Base-by-base conservation (phyloP, 2,329 filamentous ascomycete genomes). In the Colletotrichum phormii region DNA sequence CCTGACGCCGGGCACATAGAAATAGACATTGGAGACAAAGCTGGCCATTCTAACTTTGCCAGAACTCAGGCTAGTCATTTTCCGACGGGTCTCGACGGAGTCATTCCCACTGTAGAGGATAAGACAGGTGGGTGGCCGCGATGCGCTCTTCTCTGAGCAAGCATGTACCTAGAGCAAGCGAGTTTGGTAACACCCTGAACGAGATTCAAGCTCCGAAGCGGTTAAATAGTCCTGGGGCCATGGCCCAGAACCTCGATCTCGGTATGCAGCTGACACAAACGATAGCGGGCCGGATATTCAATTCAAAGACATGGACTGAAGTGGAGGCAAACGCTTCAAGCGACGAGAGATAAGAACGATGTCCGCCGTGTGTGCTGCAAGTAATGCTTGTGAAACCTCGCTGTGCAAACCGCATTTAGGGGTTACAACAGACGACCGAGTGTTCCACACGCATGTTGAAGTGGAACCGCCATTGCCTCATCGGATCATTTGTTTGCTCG, bases 351-450 rank as follows among this genome's bases (percentile, higher is more conserved):
- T 9, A 11, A 7, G 13, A 7, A n/a, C 49, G 18, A 18, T 42
- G 13, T 42, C 13, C 15, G 37, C 11, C 11, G 15, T 53, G 15
- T 9, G 37, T 22, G 31, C 31, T 29, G 24, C 15, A 24, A 67
- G 22, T 51, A 18, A 18, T 5, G 22, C 6, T 22, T 29, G 31
- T 13, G 22, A 59, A n/a, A 64, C 64, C 29, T 46, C 53, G 51
- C 37, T 12, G 33, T 13, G 37, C 11, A n/a, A 26, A 2, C 53
- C 13, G 62, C 33, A 13, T 35, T 24, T 3, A 22, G 5, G 24
- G 37, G 64, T 63, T 68, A 68, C 69, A 63, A 72, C 12, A 54
- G 54, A 42, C 71, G 57, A 65, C 26, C n/a, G 22, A 35, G 12
- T 8, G 71, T 73, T 64, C 26, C 71, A 65, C 67, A 49, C 18